A percentile compares a stretch with the other conserved stretches of the same genome.
Evolutionary conservation across 352 stramenopile species (phyloP).

Genomic region (Pythium biforme): DNA sequence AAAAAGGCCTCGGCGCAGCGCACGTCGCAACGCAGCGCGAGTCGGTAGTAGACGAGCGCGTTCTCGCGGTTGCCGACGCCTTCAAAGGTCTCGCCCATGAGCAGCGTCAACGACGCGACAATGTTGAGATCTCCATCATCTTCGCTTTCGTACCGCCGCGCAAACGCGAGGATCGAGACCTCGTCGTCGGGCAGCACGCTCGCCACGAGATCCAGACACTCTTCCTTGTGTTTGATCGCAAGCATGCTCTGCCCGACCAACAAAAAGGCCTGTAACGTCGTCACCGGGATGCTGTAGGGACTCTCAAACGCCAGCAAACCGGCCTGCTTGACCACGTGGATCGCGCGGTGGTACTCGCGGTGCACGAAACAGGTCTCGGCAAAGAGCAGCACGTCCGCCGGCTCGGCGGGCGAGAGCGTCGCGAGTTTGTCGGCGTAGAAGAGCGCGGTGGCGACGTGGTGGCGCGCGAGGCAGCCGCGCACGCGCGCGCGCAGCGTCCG

Average conservation of each 20-base stretch:
- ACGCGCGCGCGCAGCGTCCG: conserved; percentile 45
- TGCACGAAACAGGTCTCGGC: conserved; percentile 71
- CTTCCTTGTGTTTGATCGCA: conserved; percentile 81
- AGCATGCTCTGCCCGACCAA: conserved; percentile 76
- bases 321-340: conserved; percentile 64
- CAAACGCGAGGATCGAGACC: conserved; percentile 50
- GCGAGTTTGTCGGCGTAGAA: conserved; percentile 85
- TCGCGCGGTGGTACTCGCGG: conserved; percentile 71
- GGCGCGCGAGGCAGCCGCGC: conserved; percentile 42
- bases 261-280: conserved; percentile 50
- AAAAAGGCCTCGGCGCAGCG: conserved; percentile 77
- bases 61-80: conserved; percentile 82
- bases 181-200: conserved; percentile 63
- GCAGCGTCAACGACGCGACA: conserved; percentile 70
- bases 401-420: conserved; percentile 47
- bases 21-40: conserved; percentile 80
- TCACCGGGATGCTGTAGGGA: conserved; percentile 12
- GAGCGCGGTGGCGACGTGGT: conserved; percentile 54
- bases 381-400: conserved; percentile 69
- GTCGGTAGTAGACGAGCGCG: conserved; percentile 68
- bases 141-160: conserved; percentile 30
- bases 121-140: conserved; percentile 58
- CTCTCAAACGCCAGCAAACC: conserved; percentile 40
- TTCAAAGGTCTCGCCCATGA: conserved; percentile 85
- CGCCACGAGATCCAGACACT: conserved; percentile 70